A percentile compares a stretch with the other conserved stretches of the same genome.
Evolutionary conservation across 805 yeast genomes (phyloP).

Genomic region (Nakazawaea molendinolei): DNA sequence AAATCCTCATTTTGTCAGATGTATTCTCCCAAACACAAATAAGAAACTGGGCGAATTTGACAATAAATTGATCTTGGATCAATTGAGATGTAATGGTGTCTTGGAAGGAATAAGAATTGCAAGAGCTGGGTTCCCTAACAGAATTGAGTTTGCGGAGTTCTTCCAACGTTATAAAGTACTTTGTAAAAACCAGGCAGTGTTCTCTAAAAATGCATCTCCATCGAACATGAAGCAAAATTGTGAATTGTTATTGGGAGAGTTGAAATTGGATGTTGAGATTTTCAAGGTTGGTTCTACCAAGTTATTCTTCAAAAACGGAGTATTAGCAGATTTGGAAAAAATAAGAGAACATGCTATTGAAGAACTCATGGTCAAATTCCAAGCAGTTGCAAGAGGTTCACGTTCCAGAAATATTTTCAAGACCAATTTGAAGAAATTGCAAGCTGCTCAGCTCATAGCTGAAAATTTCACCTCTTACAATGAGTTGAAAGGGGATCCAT

Average conservation of each 20-base stretch:
- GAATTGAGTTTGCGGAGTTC: constrained; percentile 80
- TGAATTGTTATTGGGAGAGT: constrained; percentile 56
- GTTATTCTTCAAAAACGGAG: constrained; percentile 71
- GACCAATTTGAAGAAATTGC: constrained; percentile 47
- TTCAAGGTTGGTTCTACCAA: constrained; percentile 69
- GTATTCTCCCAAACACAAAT: constrained; percentile 82
- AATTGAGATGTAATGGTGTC: constrained; percentile 94
- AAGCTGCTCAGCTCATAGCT: constrained; percentile 65
- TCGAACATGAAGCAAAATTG: constrained; percentile 56
- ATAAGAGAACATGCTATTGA: constrained; percentile 62
- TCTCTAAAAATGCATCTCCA: constrained; percentile 23
- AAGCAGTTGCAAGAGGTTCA: constrained; percentile 61
- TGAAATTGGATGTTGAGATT: constrained; percentile 51
- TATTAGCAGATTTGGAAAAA: constrained; percentile 71
- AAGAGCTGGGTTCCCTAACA: constrained; percentile 93
- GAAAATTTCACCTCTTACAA: constrained; percentile 51
- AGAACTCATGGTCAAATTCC: constrained; percentile 50
- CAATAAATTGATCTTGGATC: constrained; percentile 73
- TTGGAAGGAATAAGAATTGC: constrained; percentile 96
- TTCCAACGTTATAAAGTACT: constrained; percentile 69
- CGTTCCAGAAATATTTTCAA: constrained; percentile 42
- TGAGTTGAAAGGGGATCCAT: constrained; percentile 48
- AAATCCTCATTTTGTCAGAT: constrained; percentile 94
- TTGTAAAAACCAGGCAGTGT: constrained; percentile 29
- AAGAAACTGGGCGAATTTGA: constrained; percentile 70